A percentile compares a stretch with the other conserved stretches of the same genome.
These are phyloP conservation scores for Verticillium dahliae DNA, from an alignment of 2,329 filamentous ascomycete species.

Conservation along the genomic window DNA sequence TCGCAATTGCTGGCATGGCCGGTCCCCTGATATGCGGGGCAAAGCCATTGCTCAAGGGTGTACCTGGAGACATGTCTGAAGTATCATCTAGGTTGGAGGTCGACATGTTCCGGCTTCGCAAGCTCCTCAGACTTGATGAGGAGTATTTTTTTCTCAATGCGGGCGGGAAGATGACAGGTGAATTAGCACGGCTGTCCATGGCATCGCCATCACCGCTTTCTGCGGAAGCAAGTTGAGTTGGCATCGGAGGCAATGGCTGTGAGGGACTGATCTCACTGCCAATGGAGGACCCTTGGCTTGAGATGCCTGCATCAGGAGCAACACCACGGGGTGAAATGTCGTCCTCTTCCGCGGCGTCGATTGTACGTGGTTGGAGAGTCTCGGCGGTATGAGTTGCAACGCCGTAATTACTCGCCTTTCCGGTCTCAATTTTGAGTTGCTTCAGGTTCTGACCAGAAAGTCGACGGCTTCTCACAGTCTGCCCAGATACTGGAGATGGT, in stretches of 20 bases:
- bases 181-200: constrained; percentile 37
- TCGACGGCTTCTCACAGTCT: constrained; percentile 65
- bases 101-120: constrained; percentile 71
- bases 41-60: constrained; percentile 66
- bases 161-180: constrained; percentile 43
- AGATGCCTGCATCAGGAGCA: neutral
- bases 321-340: neutral
- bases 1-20: constrained; percentile 58
- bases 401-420: constrained; percentile 12
- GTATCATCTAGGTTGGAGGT: constrained; percentile 53
- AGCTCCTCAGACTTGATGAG: constrained; percentile 61
- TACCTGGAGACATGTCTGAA: constrained; percentile 64
- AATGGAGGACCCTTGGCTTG: neutral
- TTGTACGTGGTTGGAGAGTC: neutral
- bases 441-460: constrained; percentile 75
- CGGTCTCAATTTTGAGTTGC: constrained; percentile 84
- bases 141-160: constrained; percentile 62
- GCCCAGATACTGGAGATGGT: constrained; percentile 23
- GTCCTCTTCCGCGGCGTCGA: neutral
- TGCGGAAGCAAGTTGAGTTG: constrained; percentile 20
- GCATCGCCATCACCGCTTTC: constrained; percentile 28
- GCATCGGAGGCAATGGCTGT: constrained; percentile 10
- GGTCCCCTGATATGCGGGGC: constrained; percentile 30
- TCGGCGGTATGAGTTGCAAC: neutral
- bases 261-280: constrained; percentile 8